phyloP scores from a whole-genome alignment of 768 basidiomycete genomes.

The Termitomyces bulborhizus region DNA sequence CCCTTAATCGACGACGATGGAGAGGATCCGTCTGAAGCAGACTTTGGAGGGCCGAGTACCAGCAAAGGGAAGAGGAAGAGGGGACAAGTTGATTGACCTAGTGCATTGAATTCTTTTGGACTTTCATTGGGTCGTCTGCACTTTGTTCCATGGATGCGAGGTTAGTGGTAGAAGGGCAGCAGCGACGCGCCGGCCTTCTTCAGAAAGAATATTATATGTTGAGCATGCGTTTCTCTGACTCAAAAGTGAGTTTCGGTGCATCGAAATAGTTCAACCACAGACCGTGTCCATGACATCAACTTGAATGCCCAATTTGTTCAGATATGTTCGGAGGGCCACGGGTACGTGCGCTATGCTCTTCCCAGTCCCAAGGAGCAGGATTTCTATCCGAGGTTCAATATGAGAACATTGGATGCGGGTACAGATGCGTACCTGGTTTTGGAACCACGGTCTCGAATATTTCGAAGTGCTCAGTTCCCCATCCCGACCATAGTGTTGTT shows the following conservation, averaged over 20 bases:
- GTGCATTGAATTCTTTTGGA: not conserved
- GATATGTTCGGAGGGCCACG: constrained; percentile 51
- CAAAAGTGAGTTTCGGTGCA: constrained; percentile 1
- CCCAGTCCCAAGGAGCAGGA: constrained; percentile 87
- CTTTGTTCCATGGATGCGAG: constrained; percentile 47
- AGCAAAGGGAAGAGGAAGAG: constrained; percentile 69
- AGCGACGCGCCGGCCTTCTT: constrained; percentile 91
- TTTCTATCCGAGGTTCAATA: constrained; percentile 46
- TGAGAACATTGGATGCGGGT: not conserved
- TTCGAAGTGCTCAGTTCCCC: constrained; percentile 69
- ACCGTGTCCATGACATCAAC: constrained; percentile 89
- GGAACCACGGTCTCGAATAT: constrained; percentile 80
- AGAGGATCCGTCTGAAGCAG: constrained; percentile 33
- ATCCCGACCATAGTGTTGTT: constrained; percentile 53
- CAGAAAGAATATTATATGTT: constrained; percentile 88
- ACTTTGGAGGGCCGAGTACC: constrained; percentile 20
- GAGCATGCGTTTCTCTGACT: constrained; percentile 84
- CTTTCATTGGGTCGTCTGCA: constrained; percentile 10
- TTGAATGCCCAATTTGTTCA: constrained; percentile 77
- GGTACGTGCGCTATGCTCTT: constrained; percentile 65
- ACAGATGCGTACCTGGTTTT: constrained; percentile 65
- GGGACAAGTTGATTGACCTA: constrained; percentile 27
- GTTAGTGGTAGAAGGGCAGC: constrained; percentile 78
- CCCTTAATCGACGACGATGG: constrained; percentile 60
- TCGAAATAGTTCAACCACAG: constrained; percentile 16